phyloP scores from a whole-genome alignment of 2,329 filamentous ascomycete species.

The Phialophora macrospora region DNA sequence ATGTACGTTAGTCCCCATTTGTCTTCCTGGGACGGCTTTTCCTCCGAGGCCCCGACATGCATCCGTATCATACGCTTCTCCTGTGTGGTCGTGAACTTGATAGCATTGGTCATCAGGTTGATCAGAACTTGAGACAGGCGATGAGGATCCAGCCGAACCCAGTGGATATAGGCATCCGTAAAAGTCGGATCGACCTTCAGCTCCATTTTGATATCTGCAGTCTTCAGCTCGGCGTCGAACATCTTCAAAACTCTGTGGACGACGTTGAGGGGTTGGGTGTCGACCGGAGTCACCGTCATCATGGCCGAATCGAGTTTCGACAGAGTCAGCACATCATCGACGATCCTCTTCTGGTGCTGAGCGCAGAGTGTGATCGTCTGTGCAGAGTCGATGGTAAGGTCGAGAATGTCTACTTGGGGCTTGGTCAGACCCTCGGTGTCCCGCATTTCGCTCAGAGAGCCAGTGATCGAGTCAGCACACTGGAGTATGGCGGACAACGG shows the following conservation, averaged over 20 bases:
- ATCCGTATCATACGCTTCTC: conserved; percentile 53
- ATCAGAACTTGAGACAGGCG: conserved; percentile 78
- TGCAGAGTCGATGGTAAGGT: conserved; percentile 70
- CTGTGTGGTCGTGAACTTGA: conserved; percentile 75
- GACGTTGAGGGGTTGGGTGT: conserved; percentile 69
- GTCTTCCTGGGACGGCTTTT: conserved; percentile 52
- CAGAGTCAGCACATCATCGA: conserved; percentile 75
- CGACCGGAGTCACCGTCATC: conserved; percentile 72
- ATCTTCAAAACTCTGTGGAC: conserved; percentile 73
- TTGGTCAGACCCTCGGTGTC: conserved; percentile 41
- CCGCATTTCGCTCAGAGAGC: conserved; percentile 56
- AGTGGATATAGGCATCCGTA: conserved; percentile 62
- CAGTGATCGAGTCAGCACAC: conserved; percentile 60
- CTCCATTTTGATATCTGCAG: conserved; percentile 69
- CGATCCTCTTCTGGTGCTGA: conserved; percentile 78
- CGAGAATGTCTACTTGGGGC: conserved; percentile 43
- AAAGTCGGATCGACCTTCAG: conserved; percentile 69
- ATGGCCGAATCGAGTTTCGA: conserved; percentile 78
- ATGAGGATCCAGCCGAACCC: conserved; percentile 72
- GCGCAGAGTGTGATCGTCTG: conserved; percentile 79
- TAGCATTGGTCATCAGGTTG: conserved; percentile 78
- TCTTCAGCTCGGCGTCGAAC: conserved; percentile 75
- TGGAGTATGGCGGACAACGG: conserved; percentile 63
- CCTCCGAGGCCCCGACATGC: conserved; percentile 56
- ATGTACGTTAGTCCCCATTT: conserved; percentile 46